Evolutionary conservation across 2,329 filamentous ascomycete genomes (phyloP), one percentile per base, ranked within the genome.

Genomic region (Monosporascus sp.): DNA sequence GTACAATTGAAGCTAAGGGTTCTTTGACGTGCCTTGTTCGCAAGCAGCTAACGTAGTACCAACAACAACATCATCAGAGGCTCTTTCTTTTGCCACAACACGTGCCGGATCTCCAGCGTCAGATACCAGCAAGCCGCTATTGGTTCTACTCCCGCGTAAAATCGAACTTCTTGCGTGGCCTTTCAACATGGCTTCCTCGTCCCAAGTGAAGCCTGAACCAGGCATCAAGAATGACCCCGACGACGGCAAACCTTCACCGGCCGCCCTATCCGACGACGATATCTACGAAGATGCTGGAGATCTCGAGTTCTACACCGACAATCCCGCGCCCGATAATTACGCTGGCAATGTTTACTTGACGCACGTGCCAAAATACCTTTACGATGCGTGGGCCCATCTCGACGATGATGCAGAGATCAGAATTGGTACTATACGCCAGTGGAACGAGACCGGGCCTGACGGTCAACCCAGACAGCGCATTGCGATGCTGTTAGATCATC

Each of bases 351-450:
- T 82, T 51, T 95, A 90, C 75, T 78, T 96, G 48, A 86, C 89
- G 50, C 87, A 89, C 58, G 77, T 96, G 44, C 90, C 91, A 20
- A 84, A 84, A 58, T 87, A 88, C 66, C 78, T 96, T 53, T 94
- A 90, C 84, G 83, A 93, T 60, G 81, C 85, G 45, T 95, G 91
- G 89, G 72, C 76, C 53, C 79, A 85, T 60, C 72, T 95, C 15
- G 86, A 89, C 62, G 88, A 93, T 57, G 87, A 95, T 60, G 86
- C 87, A 52, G 88, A 92, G 71, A 88, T 96, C 58, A 81, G 88
- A 67, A 82, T 96, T 58, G 90, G 90, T 45, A 93, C 84, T 31
- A 77, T 96, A 64, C 76, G 82, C 51, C 79, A 78, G 56, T 84
- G 80, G 78, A 73, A 68, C 52, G 77, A 80, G 57, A 66, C 66